Percentiles rank a stretch among this genome's conserved stretches.
phyloP scores from a whole-genome alignment of 2,329 filamentous ascomycete species.

The Aspergillus sp. region DNA sequence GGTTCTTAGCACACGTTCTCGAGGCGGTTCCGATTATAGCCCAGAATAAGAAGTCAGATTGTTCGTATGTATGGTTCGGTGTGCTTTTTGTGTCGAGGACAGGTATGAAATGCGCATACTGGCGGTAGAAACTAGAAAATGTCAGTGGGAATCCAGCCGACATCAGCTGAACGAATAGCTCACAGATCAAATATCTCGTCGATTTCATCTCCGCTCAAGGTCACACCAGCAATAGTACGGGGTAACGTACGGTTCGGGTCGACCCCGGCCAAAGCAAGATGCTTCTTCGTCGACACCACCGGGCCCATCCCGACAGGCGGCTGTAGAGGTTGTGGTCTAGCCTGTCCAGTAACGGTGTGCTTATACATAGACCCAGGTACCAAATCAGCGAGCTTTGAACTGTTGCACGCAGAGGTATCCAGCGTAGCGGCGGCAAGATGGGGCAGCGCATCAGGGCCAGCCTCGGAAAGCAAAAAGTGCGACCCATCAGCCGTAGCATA shows the following conservation, averaged over 20 bases:
- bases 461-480: background rate
- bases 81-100: conserved; percentile 50
- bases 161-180: background rate
- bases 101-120: conserved; percentile 40
- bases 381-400: background rate
- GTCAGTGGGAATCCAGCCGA: background rate
- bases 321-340: background rate
- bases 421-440: background rate
- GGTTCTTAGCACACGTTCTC: conserved; percentile 39
- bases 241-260: conserved; percentile 25
- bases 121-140: conserved; percentile 34
- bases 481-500: background rate
- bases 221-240: conserved; percentile 31
- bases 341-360: background rate
- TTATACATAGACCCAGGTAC: background rate
- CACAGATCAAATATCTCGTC: conserved; percentile 41
- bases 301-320: conserved; percentile 21
- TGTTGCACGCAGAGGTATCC: conserved; percentile 11
- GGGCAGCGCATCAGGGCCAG: background rate
- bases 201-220: conserved; percentile 33
- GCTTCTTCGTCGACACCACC: conserved; percentile 7
- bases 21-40: conserved; percentile 51
- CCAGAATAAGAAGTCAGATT: conserved; percentile 84
- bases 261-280: conserved; percentile 10
- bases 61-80: conserved; percentile 72